Evolutionary conservation across 1,139 yeast species (phyloP).

Genomic region (Torulaspora pretoriensis): DNA sequence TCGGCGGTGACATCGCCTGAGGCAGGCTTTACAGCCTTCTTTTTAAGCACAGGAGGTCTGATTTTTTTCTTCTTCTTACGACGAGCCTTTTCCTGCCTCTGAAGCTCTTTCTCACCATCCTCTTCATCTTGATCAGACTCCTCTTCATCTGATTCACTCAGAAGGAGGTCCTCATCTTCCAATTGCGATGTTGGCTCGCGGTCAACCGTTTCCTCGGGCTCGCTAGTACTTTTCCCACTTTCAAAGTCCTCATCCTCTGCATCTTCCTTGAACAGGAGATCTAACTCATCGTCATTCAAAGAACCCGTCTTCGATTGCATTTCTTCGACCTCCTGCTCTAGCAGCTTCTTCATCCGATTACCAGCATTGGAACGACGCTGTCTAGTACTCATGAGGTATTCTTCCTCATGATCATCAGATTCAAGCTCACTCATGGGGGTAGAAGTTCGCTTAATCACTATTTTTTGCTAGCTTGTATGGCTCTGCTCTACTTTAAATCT

Average conservation of each 20-base stretch:
- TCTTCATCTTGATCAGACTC: conserved; percentile 45
- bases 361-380: conserved; percentile 88
- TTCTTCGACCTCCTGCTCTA: conserved; percentile 59
- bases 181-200: conserved; percentile 23
- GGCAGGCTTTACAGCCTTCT: conserved; percentile 28
- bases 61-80: conserved; percentile 41
- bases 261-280: conserved; percentile 75
- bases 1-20: conserved; percentile 13
- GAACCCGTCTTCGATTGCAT: conserved; percentile 37
- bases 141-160: conserved; percentile 36
- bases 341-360: conserved; percentile 65
- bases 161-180: conserved; percentile 13
- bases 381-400: conserved; percentile 56
- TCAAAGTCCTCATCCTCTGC: conserved; percentile 78
- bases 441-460: background rate
- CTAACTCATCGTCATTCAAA: conserved; percentile 65
- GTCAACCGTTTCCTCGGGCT: conserved; percentile 24
- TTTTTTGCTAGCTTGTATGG: background rate
- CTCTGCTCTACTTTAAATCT: background rate
- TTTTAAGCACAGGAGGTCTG: conserved; percentile 42
- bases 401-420: conserved; percentile 15
- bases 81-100: conserved; percentile 46
- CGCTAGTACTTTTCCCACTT: conserved; percentile 26
- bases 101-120: conserved; percentile 57
- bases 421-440: conserved; percentile 11